Evolutionary conservation across 768 basidiomycete species (phyloP).

Genomic region (Calocybe cyanea): DNA sequence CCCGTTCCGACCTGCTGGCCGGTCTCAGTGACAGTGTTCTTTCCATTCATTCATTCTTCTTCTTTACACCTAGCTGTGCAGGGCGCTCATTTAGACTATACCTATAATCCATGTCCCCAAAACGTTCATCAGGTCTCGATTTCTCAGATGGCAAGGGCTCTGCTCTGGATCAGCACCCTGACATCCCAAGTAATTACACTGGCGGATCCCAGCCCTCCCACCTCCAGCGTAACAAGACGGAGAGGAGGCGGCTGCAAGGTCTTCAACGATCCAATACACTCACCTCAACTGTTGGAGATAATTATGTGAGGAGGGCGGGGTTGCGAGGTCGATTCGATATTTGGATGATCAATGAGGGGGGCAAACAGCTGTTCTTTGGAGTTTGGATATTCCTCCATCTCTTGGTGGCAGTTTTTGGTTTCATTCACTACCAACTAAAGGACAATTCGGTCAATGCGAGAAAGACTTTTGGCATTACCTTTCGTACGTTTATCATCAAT

Average conservation of each 20-base stretch:
- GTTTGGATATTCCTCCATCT: constrained; percentile 80
- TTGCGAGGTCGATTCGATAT: constrained; percentile 47
- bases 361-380: constrained; percentile 71
- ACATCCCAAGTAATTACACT: constrained; percentile 29
- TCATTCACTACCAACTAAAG: constrained; percentile 72
- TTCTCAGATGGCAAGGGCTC: constrained; percentile 53
- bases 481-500: constrained; percentile 43
- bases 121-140: constrained; percentile 62
- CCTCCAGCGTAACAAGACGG: constrained; percentile 83
- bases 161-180: constrained; percentile 52
- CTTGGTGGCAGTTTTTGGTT: constrained; percentile 73
- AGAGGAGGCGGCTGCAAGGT: constrained; percentile 79
- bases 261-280: constrained; percentile 62
- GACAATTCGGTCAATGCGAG: constrained; percentile 74
- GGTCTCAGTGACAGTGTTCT: constrained; percentile 41
- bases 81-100: constrained; percentile 28
- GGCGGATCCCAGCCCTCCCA: constrained; percentile 35
- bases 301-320: constrained; percentile 33
- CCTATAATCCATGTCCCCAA: constrained; percentile 32
- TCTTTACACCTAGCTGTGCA: constrained; percentile 27
- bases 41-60: constrained; percentile 30
- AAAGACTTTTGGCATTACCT: constrained; percentile 69
- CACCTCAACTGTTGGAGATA: constrained; percentile 19
- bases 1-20: constrained; percentile 40
- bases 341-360: constrained; percentile 97